phyloP scores from a whole-genome alignment of 768 basidiomycete species.

The Asterophora parasitica region DNA sequence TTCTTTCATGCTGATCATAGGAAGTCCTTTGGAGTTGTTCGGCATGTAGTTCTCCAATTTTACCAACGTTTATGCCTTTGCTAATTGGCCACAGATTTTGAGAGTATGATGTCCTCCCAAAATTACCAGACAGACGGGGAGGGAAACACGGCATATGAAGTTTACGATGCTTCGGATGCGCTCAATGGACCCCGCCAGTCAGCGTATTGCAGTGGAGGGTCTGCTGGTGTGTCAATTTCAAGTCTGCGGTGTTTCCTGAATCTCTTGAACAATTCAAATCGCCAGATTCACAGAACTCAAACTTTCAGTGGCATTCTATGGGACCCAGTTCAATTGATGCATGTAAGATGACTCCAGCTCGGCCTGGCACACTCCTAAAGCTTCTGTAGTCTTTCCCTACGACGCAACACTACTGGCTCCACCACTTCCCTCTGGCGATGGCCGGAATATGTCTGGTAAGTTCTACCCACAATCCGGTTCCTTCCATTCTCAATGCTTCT shows the following conservation, averaged over 20 bases:
- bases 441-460: constrained; percentile 5
- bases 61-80: neutral
- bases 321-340: constrained; percentile 3
- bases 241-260: neutral
- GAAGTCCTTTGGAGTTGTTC: constrained; percentile 3
- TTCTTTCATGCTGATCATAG: constrained; percentile 12
- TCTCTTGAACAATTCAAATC: neutral
- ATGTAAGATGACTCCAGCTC: constrained; percentile 2
- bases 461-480: neutral
- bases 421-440: neutral
- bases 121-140: constrained; percentile 4
- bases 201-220: neutral
- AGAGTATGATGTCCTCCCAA: constrained; percentile 10
- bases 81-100: constrained; percentile 8
- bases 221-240: neutral
- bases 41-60: neutral
- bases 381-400: neutral
- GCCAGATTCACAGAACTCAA: neutral
- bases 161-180: constrained; percentile 3
- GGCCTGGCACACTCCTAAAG: neutral
- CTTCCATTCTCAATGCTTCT: neutral
- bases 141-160: constrained; percentile 2
- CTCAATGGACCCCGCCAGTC: neutral
- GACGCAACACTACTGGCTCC: neutral
- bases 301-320: constrained; percentile 2